phyloP scores from a whole-genome alignment of 176 grass and related monocot species.

The Zoysia japonica region DNA sequence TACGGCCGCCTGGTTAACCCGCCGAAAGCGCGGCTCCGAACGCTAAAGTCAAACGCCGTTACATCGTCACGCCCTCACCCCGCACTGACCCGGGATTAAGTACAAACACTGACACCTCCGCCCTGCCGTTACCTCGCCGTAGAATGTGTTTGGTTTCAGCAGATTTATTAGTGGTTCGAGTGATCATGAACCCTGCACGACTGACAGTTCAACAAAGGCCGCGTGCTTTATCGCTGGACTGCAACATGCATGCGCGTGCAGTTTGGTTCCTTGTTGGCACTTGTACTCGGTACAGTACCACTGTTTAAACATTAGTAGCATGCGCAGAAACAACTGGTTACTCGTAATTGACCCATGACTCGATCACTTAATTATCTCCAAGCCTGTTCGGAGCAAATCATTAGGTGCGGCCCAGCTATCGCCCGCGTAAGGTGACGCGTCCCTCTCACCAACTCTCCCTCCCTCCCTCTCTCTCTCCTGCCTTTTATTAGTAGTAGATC shows the following conservation, averaged over 20 bases:
- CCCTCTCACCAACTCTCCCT: constrained; percentile 34
- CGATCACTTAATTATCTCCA: background rate
- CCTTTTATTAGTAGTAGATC: constrained; percentile 47
- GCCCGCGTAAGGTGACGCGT: constrained; percentile 55
- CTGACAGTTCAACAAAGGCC: no score
- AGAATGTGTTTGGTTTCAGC: background rate
- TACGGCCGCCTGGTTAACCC: background rate
- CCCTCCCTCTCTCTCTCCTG: background rate
- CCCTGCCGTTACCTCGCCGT: no score
- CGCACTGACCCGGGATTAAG: background rate
- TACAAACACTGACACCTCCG: background rate
- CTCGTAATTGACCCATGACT: no score
- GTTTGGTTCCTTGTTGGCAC: no score
- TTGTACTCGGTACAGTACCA: background rate
- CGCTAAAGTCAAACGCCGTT: constrained; percentile 31
- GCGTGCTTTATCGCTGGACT: no score
- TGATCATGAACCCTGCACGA: no score
- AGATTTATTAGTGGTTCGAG: no score
- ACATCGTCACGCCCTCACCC: background rate
- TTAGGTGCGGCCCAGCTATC: constrained; percentile 61
- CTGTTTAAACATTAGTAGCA: background rate
- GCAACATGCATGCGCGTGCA: no score
- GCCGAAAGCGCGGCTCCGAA: constrained; percentile 1
- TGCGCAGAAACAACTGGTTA: background rate
- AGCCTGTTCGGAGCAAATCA: constrained; percentile 32